phyloP scores from a whole-genome alignment of 192 early-diverging fungal species.

The Mycoemilia scoparia region DNA sequence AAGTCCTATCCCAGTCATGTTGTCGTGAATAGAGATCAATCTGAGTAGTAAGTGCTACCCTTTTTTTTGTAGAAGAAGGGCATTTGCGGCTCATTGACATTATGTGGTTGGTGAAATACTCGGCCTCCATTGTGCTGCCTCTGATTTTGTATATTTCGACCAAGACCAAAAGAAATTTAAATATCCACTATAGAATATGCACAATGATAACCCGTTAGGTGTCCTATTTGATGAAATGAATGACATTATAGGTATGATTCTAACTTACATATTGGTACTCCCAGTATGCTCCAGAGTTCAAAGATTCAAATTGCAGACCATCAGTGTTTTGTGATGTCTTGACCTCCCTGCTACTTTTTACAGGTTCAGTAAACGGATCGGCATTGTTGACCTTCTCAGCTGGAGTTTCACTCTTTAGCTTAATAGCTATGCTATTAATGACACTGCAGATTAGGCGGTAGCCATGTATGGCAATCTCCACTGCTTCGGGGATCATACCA shows the following conservation, averaged over 20 bases:
- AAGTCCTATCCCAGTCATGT: conserved; percentile 11
- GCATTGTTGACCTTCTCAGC: conserved; percentile 5
- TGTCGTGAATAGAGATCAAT: conserved; percentile 17
- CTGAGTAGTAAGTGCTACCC: conserved; percentile 5
- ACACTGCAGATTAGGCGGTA: conserved; percentile 20
- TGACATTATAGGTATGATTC: conserved; percentile 9
- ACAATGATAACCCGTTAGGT: conserved; percentile 20
- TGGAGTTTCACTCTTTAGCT: not conserved
- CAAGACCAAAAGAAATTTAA: no score
- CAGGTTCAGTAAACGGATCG: conserved; percentile 12
- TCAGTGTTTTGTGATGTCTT: no score
- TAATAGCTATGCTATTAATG: conserved; percentile 7
- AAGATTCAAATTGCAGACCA: no score
- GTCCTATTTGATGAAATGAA: conserved; percentile 17
- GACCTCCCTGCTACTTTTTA: not conserved
- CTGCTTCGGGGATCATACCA: conserved; percentile 16
- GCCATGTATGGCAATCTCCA: conserved; percentile 19
- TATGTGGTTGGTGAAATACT: conserved; percentile 18
- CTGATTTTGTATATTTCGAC: conserved; percentile 14
- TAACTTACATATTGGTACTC: conserved; percentile 1
- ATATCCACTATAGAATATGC: conserved; percentile 11
- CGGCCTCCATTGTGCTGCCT: conserved; percentile 20
- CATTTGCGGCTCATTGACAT: conserved; percentile 7
- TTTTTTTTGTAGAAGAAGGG: conserved; percentile 7
- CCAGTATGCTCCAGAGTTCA: not conserved